These are phyloP conservation scores for Podospora fimiseda DNA, from an alignment of 495 filamentous ascomycete species.

Conservation along the genomic window DNA sequence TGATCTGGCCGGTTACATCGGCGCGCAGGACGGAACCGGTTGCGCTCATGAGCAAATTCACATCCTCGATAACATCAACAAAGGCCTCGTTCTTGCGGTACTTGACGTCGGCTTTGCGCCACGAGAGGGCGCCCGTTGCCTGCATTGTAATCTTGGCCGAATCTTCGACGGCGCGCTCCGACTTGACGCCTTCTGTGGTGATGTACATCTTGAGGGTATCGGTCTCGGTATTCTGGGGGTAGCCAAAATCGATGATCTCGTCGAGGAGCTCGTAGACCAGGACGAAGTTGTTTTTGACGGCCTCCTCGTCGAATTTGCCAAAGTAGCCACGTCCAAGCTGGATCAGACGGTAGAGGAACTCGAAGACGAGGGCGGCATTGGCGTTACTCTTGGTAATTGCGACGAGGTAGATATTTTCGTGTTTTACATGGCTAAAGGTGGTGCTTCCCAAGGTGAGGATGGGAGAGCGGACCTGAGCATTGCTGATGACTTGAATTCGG, in stretches of 20 bases:
- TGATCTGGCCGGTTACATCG: conserved; percentile 94
- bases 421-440: conserved; percentile 98
- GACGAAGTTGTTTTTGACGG: conserved; percentile 99
- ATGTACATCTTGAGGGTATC: conserved; percentile 99
- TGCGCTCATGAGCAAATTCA: conserved; percentile 97
- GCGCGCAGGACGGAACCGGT: conserved; percentile 91
- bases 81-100: conserved; percentile 99
- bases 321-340: conserved; percentile 92
- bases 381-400: conserved; percentile 99
- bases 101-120: conserved; percentile 94
- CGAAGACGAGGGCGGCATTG: conserved; percentile 97
- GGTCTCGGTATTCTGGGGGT: conserved; percentile 98
- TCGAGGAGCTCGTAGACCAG: conserved; percentile 97
- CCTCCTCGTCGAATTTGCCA: conserved; percentile 98
- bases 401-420: conserved; percentile 98
- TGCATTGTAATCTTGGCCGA: conserved; percentile 98
- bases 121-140: conserved; percentile 93
- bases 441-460: conserved; percentile 96
- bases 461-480: conserved; percentile 93
- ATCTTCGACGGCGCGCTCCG: conserved; percentile 84
- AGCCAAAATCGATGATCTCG: conserved; percentile 98
- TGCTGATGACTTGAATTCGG: conserved; percentile 99
- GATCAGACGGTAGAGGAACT: conserved; percentile 92
- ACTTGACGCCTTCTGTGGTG: conserved; percentile 97
- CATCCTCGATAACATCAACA: conserved; percentile 98